Evolutionary conservation across 106 monocot genomes (phyloP), one percentile per base, ranked within the genome.

Genomic region (Amphibolis antarctica): DNA sequence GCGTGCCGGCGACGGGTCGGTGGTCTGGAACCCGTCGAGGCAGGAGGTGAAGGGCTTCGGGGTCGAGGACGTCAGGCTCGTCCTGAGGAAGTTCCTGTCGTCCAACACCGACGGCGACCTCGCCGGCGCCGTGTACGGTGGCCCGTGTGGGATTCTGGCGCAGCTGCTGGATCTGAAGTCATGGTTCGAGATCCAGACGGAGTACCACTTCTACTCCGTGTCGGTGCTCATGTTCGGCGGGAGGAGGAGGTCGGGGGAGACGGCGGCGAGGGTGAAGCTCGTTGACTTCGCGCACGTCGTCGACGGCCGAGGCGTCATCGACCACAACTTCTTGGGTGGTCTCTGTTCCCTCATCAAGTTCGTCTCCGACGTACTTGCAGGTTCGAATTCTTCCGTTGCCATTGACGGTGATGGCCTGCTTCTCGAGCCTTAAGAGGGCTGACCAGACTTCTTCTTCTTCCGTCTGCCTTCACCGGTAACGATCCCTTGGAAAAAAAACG

Each of bases 131-230:
- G 0, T 86, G 4, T 86, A 79, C 44, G 82, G 79, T 13, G 79
- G 82, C 14, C 27, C 76, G 17, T 62, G 59, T 13, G 83, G 83
- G 3, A 66, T 93, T 13, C 55, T 93, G 42, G 78, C 75, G 9
- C 80, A 88, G 64, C 44, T 93, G 63, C n/a, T 64, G 49, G 81
- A 88, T 49, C 71, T 93, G 13, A 93, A 89, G 72, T 62, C 69
- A 7, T 93, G 93, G 93, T 93, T 93, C 44, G 88, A 86, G 68
- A 79, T 81, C 15, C 93, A 88, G 77, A 88, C 93, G 0, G 26
- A 77, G 26, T 93, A 70, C 71, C 88, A 88, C 42, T 93, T 93
- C 78, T 79, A 75, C 69, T 85, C 88, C 5, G 71, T 70, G 0
- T 93, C 93, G 23, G 67, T 86, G 18, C 64, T 93, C 50, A 30